Evolutionary conservation across 169 alveolate species (phyloP), one percentile per base, ranked within the genome.

Genomic region (Ichthyophthirius multifiliis): DNA sequence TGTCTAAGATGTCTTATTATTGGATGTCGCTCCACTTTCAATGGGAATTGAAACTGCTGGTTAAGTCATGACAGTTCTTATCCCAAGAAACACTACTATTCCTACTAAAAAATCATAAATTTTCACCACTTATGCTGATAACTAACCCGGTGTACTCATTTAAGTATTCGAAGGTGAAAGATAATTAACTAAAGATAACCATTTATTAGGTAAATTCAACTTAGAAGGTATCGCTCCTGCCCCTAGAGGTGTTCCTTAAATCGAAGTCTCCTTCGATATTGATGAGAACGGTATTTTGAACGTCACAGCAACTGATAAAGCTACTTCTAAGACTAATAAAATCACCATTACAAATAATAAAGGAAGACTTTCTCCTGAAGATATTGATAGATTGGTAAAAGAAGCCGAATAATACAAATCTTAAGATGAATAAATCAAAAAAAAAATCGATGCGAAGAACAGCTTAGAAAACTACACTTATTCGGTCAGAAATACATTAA

Each of bases 201-300:
- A 98, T 84, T 85, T 96, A 44, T 95, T 98, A 78, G 99, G 99
- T 74, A 95, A 97, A 92, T 97, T 97, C 98, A 97, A 96, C 88
- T 87, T 97, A 67, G 99, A 97, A 71, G 99, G 99, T 31, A 98
- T 98, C 75, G 98, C 99, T 23, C 99, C 99, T 2, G 99, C 99
- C 15, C 99, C 99, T n/a, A 95, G 99, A 55, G 99, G 99, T 39
- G 99, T 96, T 7, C 99, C 99, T 23, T 98, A 98, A 90, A 98
- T 98, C 84, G 99, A 97, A 88, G 99, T 98, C 74, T 95, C 99
- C 16, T 98, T 97, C 82, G 99, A 97, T 86, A 94, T 98, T 46
- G 99, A 98, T 90, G 99, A 98, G 62, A 98, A 98, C 90, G 99
- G 99, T 79, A 96, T 98, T 74, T 89, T 97, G 90, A 96, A 96